phyloP scores from a whole-genome alignment of 140 eudicot species.

The Erigeron philadelphicus region DNA sequence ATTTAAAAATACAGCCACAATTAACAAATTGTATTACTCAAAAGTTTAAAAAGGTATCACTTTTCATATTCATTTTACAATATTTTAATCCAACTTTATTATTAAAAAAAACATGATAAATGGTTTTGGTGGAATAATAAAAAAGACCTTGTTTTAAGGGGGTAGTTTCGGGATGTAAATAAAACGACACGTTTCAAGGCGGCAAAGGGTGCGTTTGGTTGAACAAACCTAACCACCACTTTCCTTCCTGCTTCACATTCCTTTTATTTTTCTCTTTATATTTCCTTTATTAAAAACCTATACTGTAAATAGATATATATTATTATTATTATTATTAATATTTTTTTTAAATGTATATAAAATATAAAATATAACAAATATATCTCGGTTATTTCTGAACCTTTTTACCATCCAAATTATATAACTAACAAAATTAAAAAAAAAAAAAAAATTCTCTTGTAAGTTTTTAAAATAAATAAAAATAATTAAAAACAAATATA shows the following conservation, averaged over 20 bases:
- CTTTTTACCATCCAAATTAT: too few species aligned
- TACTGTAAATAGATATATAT: too few species aligned
- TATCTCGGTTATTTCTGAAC: too few species aligned
- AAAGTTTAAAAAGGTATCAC: not conserved
- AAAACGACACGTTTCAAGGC: conserved; percentile 55
- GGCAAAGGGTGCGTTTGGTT: conserved; percentile 79
- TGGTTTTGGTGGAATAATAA: not conserved
- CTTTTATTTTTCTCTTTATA: conserved; percentile 28
- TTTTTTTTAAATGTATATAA: too few species aligned
- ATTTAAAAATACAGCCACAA: too few species aligned
- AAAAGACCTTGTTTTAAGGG: conserved; percentile 26
- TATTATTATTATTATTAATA: too few species aligned
- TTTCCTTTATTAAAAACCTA: not conserved
- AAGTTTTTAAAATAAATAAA: not conserved
- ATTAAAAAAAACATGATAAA: not conserved
- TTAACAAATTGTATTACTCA: not conserved
- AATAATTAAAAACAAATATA: not conserved
- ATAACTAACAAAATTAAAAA: too few species aligned
- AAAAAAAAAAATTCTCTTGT: too few species aligned
- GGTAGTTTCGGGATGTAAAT: conserved; percentile 28
- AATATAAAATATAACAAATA: too few species aligned
- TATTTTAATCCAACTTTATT: not conserved
- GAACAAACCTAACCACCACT: conserved; percentile 89
- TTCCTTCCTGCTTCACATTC: conserved; percentile 59
- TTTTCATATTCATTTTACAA: not conserved